A percentile compares a stretch with the other conserved stretches of the same genome.
Evolutionary conservation across 257 asterid species (phyloP).

Genomic region (Agastache rugosa): DNA sequence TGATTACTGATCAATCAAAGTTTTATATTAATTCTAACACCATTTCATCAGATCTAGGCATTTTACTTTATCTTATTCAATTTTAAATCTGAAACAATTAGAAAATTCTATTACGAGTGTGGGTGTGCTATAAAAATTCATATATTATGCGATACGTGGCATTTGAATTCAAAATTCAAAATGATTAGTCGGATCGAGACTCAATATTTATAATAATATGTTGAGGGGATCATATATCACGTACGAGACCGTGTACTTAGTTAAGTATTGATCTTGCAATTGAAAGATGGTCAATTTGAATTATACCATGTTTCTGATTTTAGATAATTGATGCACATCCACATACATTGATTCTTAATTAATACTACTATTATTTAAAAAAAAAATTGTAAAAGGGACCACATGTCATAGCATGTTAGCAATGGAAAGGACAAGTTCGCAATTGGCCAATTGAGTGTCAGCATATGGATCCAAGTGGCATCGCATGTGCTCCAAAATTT

Average conservation of each 20-base stretch:
- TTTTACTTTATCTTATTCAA: not conserved
- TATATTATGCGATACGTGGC: no score
- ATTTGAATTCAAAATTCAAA: no score
- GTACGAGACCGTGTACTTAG: no score
- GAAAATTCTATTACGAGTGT: no score
- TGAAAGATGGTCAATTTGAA: not conserved
- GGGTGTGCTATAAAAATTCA: no score
- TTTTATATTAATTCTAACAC: constrained; percentile 3
- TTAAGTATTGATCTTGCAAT: no score
- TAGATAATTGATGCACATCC: not conserved
- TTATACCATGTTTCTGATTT: no score
- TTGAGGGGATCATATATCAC: no score
- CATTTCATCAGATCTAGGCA: not conserved
- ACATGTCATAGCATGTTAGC: constrained; percentile 41
- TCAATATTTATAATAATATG: no score
- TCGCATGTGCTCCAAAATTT: constrained; percentile 34
- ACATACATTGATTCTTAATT: not conserved
- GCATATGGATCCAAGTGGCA: constrained; percentile 42
- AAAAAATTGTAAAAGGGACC: constrained; percentile 24
- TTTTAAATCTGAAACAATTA: not conserved
- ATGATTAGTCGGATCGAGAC: no score
- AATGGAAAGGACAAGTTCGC: constrained; percentile 28
- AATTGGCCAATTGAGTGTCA: constrained; percentile 30
- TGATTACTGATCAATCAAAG: constrained; percentile 5
- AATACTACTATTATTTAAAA: not conserved